Percentiles rank a stretch among this genome's conserved stretches.
These are phyloP conservation scores for Fremontodendron californicum DNA, from an alignment of 345 rosid species.

Conservation along the genomic window DNA sequence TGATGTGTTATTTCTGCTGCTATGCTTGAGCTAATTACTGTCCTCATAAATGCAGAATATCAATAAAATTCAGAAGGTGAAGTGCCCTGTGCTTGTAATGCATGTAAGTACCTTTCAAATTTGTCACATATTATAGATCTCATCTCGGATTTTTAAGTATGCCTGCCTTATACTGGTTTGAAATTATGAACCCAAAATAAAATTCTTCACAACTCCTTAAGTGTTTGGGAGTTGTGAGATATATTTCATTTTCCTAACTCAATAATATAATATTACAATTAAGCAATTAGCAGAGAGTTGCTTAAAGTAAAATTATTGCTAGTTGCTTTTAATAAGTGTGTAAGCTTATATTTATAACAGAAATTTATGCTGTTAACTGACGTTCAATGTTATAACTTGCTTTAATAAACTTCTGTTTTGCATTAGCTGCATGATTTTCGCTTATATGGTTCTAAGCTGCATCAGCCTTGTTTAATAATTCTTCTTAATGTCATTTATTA, in stretches of 20 bases:
- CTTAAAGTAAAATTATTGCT: neutral
- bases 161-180: neutral
- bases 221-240: neutral
- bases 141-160: neutral
- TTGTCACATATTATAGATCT: neutral
- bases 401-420: neutral
- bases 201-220: neutral
- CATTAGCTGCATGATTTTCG: neutral
- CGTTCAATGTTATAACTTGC: neutral
- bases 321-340: neutral
- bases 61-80: slow-evolving; percentile 80
- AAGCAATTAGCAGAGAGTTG: neutral
- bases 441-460: neutral
- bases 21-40: slow-evolving; percentile 2
- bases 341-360: neutral
- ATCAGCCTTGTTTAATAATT: neutral
- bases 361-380: neutral
- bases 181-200: neutral
- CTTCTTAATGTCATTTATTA: neutral
- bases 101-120: slow-evolving; percentile 55
- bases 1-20: neutral
- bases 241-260: neutral
- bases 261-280: neutral
- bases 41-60: slow-evolving; percentile 57
- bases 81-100: slow-evolving; percentile 90